Evolutionary conservation across 2,329 filamentous ascomycete genomes (phyloP), one percentile per base, ranked within the genome.

Genomic region (Lachnellula hyalina): DNA sequence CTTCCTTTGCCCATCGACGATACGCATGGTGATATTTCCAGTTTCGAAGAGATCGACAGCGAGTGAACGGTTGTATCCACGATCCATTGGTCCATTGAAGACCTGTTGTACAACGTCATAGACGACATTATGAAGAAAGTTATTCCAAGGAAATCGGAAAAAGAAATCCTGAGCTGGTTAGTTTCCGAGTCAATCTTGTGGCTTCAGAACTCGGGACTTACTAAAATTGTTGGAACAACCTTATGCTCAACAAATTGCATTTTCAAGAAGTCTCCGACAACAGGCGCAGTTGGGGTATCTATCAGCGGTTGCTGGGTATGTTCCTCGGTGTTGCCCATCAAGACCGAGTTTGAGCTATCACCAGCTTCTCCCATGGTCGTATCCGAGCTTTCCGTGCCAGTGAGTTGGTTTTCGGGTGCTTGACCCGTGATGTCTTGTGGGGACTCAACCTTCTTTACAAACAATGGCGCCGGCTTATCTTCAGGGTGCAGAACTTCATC

Each of bases 51-150:
- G 83, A 62, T 96, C 93, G 56, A 96, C 87, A 12, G 94, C 93
- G 50, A 99, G 77, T 47, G 84, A 86, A 11, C 90, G 86, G 72
- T 99, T 99, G 74, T 87, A 96, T 28, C 94, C 92, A 57, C 91
- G 87, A 64, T 97, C 93, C 89, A 99, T 96, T 0, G 91, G 91
- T 8, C 94, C 94, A 69, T 99, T 99, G 72, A 99, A 97, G 1
- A 99, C 94, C 75, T 99, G 94, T 71, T 99, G 94, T 44, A 99
- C 90, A 67, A 99, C 92, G 71, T 99, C 94, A 70, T 99, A 99
- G 47, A 99, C 94, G 44, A 99, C 94, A 68, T 99, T 99, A 74
- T 99, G 94, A 45, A 99, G 80, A 69, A 99, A 99, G 71, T 99
- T 99, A 73, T 99, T 99, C 94, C 94, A 99, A 1, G 94, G 93